Evolutionary conservation across 768 basidiomycete species (phyloP).

Genomic region (Tricholoma furcatifolium): DNA sequence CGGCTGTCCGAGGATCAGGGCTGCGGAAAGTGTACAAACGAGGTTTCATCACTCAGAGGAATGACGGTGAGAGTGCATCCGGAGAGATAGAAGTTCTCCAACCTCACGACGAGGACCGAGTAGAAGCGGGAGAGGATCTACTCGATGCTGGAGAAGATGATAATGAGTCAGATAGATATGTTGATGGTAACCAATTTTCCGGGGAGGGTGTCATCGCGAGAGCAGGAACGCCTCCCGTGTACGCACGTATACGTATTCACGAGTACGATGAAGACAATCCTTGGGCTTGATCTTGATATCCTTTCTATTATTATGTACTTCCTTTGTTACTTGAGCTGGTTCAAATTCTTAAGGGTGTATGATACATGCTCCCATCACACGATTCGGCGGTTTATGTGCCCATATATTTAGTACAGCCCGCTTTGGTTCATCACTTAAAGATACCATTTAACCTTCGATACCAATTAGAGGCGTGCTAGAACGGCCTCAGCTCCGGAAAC

Average conservation of each 20-base stretch:
- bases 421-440: conserved; percentile 4
- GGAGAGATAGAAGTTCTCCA: conserved; percentile 44
- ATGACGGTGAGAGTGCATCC: conserved; percentile 29
- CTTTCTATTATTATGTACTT: not conserved
- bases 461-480: conserved; percentile 38
- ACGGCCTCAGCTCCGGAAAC: conserved; percentile 60
- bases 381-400: conserved; percentile 1
- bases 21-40: conserved; percentile 53
- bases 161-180: conserved; percentile 22
- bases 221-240: conserved; percentile 43
- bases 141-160: conserved; percentile 34
- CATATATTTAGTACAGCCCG: conserved; percentile 2
- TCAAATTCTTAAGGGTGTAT: not conserved
- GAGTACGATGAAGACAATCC: conserved; percentile 52
- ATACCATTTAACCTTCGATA: conserved; percentile 15
- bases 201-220: conserved; percentile 29
- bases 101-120: conserved; percentile 22
- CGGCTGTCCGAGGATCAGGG: conserved; percentile 40
- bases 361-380: not conserved
- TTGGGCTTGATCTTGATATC: conserved; percentile 44
- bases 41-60: conserved; percentile 40
- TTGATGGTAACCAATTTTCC: conserved; percentile 21
- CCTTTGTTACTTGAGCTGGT: not conserved
- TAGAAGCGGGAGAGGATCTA: conserved; percentile 42
- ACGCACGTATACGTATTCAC: conserved; percentile 34